These are phyloP conservation scores for Lecanicillium sp. DNA, from an alignment of 2,329 filamentous ascomycete species.

Conservation along the genomic window DNA sequence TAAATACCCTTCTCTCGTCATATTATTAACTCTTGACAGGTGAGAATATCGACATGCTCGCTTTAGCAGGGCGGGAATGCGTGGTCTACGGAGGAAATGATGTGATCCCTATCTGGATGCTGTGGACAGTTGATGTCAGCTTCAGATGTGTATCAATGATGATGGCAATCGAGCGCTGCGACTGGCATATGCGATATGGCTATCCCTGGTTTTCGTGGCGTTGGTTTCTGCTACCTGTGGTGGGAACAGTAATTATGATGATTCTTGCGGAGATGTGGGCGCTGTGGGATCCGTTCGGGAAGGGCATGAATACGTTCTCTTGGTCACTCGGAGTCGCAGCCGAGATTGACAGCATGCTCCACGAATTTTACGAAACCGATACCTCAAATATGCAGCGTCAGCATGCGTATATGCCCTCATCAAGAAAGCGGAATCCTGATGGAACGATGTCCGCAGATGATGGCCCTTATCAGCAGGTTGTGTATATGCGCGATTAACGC, in stretches of 20 bases:
- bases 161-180: constrained; percentile 18
- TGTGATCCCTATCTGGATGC: constrained; percentile 16
- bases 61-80: constrained; percentile 18
- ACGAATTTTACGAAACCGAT: constrained; percentile 23
- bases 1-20: not conserved
- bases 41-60: constrained; percentile 22
- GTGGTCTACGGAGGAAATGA: constrained; percentile 17
- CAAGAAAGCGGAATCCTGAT: not conserved
- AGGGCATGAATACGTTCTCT: constrained; percentile 19
- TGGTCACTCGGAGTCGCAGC: constrained; percentile 24
- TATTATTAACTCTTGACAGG: constrained; percentile 14
- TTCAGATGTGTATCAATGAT: constrained; percentile 14
- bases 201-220: not conserved
- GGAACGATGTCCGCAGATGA: no score
- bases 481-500: no score
- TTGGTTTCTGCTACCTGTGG: constrained; percentile 3
- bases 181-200: constrained; percentile 15
- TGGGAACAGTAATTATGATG: constrained; percentile 16
- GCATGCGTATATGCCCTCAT: constrained; percentile 15
- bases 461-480: no score
- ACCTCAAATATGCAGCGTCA: constrained; percentile 6
- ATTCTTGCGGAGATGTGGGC: constrained; percentile 20
- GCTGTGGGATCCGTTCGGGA: constrained; percentile 23
- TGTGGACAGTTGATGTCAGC: constrained; percentile 17
- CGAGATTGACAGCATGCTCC: constrained; percentile 24